Base-by-base conservation (phyloP, 129 eudicot species). In the Chrysanthemum lavandulifolium region DNA sequence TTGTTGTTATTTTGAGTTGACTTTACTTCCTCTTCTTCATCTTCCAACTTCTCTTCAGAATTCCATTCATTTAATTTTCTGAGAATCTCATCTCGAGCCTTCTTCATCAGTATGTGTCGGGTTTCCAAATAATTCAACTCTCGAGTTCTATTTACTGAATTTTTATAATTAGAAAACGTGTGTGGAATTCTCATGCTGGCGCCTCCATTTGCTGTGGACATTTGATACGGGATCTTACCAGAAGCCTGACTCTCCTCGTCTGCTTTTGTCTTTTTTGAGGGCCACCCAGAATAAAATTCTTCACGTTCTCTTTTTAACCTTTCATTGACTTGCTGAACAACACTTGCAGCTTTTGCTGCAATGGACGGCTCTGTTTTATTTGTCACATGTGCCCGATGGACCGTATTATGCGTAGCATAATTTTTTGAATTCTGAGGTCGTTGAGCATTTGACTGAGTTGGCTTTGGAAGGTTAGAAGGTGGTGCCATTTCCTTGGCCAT, bases 401-500 rank as follows among this genome's bases (percentile, higher is more conserved):
- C 36, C 19, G 82, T 50, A 68, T 75, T 36, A 64, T 58, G 78
- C 75, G 65, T 77, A 27, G 76, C 82, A 73, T 62, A 79, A 60
- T 62, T 70, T 15, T 65, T 79, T 48, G 86, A 72, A 61, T 45
- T 65, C 43, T 79, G 93, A 62, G 61, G 69, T 40, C 76, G 85
- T 48, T 72, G 76, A 59, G 86, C 76, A 21, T 81, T 40, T n/a
- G 78, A 53, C 53, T 70, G 60, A 3, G 85, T 54, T 12, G 88
- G 27, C 74, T 78, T 82, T 4, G 90, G 76, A 51, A 71, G 33
- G 65, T 79, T 84, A 72, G 59, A 73, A 65, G 98, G 98, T 43
- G 98, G 91, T 21, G 91, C 69, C 79, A 86, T 88, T 86, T 94
- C 93, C 21, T 76, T 21, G 58, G 98, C 98, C 73, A 69, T 6